Evolutionary conservation across 164 flowering plant genomes (phyloP).

Genomic region (Annona cherimola): DNA sequence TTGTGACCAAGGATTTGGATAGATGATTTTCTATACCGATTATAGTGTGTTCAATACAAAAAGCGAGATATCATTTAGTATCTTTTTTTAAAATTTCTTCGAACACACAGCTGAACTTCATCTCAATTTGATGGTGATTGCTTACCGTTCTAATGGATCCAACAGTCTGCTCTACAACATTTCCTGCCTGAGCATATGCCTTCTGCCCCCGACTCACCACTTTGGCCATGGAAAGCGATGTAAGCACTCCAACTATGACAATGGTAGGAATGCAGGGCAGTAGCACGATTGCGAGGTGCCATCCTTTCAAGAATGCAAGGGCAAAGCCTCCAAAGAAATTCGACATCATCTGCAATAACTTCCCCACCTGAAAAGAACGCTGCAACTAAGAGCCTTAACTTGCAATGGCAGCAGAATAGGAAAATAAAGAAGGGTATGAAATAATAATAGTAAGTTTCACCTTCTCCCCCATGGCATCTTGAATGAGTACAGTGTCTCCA

Average conservation of each 20-base stretch:
- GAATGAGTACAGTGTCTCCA: slow-evolving; percentile 62
- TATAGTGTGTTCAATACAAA: too few relatives aligned
- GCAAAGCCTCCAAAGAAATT: slow-evolving; percentile 20
- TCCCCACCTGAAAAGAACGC: slow-evolving; percentile 20
- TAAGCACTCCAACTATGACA: slow-evolving; percentile 15
- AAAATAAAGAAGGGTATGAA: too few relatives aligned
- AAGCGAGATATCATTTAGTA: too few relatives aligned
- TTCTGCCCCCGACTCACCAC: slow-evolving; percentile 26
- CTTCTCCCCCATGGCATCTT: slow-evolving; percentile 74
- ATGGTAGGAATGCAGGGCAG: slow-evolving; percentile 19
- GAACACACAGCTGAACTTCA: too few relatives aligned
- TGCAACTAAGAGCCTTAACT: too few relatives aligned
- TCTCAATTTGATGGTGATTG: background rate
- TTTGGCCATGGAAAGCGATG: slow-evolving; percentile 21
- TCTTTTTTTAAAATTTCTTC: too few relatives aligned
- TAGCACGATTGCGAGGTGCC: slow-evolving; percentile 23
- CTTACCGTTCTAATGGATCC: slow-evolving; percentile 33
- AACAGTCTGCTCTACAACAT: slow-evolving; percentile 31
- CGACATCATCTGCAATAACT: slow-evolving; percentile 19
- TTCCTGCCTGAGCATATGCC: slow-evolving; percentile 32
- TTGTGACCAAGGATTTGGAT: too few relatives aligned
- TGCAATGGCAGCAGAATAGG: too few relatives aligned
- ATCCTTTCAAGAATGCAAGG: slow-evolving; percentile 19
- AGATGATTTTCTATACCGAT: too few relatives aligned
- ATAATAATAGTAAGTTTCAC: slow-evolving; percentile 14